Conservation (phyloP, 495 filamentous ascomycete species). For the Xylaria bambusicola region DNA sequence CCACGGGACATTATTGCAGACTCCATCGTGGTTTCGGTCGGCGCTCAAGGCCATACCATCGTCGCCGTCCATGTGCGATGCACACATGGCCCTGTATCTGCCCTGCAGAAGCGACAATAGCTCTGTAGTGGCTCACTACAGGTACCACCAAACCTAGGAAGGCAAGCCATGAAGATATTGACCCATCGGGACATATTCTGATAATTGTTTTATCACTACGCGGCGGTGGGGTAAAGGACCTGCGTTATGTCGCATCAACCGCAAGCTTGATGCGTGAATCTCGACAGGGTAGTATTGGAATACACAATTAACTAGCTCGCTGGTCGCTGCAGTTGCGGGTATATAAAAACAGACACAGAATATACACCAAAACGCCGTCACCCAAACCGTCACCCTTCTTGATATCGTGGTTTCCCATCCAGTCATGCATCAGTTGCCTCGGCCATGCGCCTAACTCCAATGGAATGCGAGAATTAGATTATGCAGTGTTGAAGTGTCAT, state of each 20-base stretch:
- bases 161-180: not conserved
- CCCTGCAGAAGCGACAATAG: not conserved
- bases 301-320: slow-evolving; percentile 2
- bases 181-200: too few species aligned
- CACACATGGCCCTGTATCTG: too few species aligned
- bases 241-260: slow-evolving; percentile 4
- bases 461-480: slow-evolving; percentile 11
- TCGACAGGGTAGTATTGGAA: not conserved
- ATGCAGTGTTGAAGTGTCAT: slow-evolving; percentile 18
- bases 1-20: too few species aligned
- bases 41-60: not conserved
- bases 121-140: not conserved
- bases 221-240: not conserved
- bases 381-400: not conserved
- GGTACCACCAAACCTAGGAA: not conserved
- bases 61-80: too few species aligned
- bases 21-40: not conserved
- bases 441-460: slow-evolving; percentile 8
- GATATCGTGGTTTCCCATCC: slow-evolving; percentile 8
- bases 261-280: not conserved
- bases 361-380: slow-evolving; percentile 6
- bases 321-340: slow-evolving; percentile 2
- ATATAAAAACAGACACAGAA: slow-evolving; percentile 16
- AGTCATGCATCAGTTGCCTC: not conserved
- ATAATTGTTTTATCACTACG: too few species aligned